phyloP scores from a whole-genome alignment of 352 stramenopile species.

The Globisporangium middletonii region DNA sequence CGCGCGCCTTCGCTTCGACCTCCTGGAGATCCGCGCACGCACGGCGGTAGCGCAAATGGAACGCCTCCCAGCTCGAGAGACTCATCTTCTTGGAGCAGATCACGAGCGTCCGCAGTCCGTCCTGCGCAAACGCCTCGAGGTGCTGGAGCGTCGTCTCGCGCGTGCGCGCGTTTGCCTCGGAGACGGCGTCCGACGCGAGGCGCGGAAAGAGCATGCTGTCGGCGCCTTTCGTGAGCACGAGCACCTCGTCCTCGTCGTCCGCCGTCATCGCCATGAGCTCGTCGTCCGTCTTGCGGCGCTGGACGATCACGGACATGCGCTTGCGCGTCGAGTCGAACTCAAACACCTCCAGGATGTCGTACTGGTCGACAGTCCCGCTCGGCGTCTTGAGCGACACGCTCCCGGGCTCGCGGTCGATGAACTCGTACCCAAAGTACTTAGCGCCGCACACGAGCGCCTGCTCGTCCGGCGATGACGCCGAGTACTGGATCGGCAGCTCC shows the following conservation, averaged over 20 bases:
- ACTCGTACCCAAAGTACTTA: conserved; percentile 86
- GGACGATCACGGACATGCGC: conserved; percentile 83
- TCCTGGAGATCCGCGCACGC: conserved; percentile 55
- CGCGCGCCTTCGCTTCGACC: conserved; percentile 60
- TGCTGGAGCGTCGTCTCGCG: conserved; percentile 53
- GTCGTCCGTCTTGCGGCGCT: conserved; percentile 59
- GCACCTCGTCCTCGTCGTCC: conserved; percentile 63
- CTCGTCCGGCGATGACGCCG: conserved; percentile 87
- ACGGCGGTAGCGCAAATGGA: conserved; percentile 56
- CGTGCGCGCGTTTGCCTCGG: conserved; percentile 30
- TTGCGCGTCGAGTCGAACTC: conserved; percentile 91
- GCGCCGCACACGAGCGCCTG: conserved; percentile 79
- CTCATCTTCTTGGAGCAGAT: conserved; percentile 66
- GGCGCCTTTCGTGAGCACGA: conserved; percentile 75
- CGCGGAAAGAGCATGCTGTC: conserved; percentile 86
- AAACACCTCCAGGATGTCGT: conserved; percentile 91
- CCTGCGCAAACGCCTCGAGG: conserved; percentile 77
- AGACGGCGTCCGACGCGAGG: conserved; percentile 24
- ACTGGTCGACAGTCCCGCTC: conserved; percentile 52
- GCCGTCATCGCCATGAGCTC: conserved; percentile 66
- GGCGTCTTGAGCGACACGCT: conserved; percentile 63
- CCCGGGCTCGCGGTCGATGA: conserved; percentile 62
- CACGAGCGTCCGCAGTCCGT: conserved; percentile 86
- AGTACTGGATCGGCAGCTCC: conserved; percentile 59
- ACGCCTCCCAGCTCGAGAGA: conserved; percentile 56